phyloP scores from a whole-genome alignment of 2,329 filamentous ascomycete genomes.

The Phaeosphaeriaceae sp. region DNA sequence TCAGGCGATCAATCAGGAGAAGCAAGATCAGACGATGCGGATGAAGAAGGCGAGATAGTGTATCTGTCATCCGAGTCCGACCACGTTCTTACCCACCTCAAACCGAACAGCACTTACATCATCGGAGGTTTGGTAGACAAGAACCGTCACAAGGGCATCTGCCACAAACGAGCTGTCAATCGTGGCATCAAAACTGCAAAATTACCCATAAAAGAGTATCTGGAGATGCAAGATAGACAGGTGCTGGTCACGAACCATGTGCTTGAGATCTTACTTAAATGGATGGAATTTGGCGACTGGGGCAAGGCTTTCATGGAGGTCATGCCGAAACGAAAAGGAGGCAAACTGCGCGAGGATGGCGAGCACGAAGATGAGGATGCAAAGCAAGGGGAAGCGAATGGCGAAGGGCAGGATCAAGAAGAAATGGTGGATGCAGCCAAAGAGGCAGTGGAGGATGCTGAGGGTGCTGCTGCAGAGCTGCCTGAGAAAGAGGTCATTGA shows the following conservation, averaged over 20 bases:
- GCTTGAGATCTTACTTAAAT: slow-evolving; percentile 93
- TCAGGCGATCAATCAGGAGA: not conserved
- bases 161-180: slow-evolving; percentile 79
- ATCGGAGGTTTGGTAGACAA: slow-evolving; percentile 95
- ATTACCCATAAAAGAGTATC: slow-evolving; percentile 92
- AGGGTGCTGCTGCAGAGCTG: not conserved
- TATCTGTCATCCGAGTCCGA: slow-evolving; percentile 94
- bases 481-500: slow-evolving; percentile 7
- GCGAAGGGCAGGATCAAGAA: slow-evolving; percentile 11
- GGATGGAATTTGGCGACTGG: slow-evolving; percentile 92
- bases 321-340: slow-evolving; percentile 90
- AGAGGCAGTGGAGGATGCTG: slow-evolving; percentile 12
- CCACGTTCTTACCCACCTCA: slow-evolving; percentile 80
- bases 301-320: slow-evolving; percentile 85
- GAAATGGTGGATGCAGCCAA: slow-evolving; percentile 18
- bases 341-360: slow-evolving; percentile 62
- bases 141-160: slow-evolving; percentile 94
- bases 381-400: slow-evolving; percentile 18
- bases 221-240: slow-evolving; percentile 85
- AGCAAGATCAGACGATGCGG: slow-evolving; percentile 24
- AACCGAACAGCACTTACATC: slow-evolving; percentile 89
- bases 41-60: slow-evolving; percentile 67
- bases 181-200: slow-evolving; percentile 85
- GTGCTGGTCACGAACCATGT: slow-evolving; percentile 96
- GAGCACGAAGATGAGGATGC: slow-evolving; percentile 22